Conservation (phyloP, 768 basidiomycete species). For the Macrolepiota albuminosa region DNA sequence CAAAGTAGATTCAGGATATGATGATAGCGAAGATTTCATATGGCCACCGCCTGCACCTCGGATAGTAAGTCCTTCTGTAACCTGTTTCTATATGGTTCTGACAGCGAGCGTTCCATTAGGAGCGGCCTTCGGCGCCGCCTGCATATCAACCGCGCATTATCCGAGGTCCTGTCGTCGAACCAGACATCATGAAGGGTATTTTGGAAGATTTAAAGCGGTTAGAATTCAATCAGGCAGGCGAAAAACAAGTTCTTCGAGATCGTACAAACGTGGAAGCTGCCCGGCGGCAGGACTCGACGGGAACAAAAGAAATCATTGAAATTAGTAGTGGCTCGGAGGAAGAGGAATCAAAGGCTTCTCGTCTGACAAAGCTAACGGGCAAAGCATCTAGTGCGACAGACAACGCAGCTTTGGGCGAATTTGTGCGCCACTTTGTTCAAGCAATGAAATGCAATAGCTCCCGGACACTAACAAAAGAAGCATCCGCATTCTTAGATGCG, state of each 20-base stretch:
- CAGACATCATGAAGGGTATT: constrained; percentile 48
- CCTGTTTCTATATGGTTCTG: too few species aligned
- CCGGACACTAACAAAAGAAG: constrained; percentile 63
- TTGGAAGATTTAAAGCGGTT: constrained; percentile 58
- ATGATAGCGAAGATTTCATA: constrained; percentile 54
- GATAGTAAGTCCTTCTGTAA: constrained; percentile 17
- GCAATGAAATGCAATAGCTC: constrained; percentile 64
- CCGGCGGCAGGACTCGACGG: constrained; percentile 18
- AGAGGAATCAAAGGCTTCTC: constrained; percentile 45
- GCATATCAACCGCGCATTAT: constrained; percentile 31
- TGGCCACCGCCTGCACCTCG: constrained; percentile 61
- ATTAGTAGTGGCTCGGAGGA: constrained; percentile 40
- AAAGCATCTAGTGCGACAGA: constrained; percentile 43
- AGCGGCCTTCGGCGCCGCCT: constrained; percentile 10
- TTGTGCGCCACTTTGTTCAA: constrained; percentile 57
- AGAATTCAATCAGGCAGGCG: constrained; percentile 34
- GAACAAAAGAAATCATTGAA: constrained; percentile 35
- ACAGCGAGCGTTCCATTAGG: constrained; percentile 5
- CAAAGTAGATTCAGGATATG: constrained; percentile 56
- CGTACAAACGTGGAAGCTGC: constrained; percentile 41
- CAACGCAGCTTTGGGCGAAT: constrained; percentile 46
- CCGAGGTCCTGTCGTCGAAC: constrained; percentile 26
- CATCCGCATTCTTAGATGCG: constrained; percentile 63
- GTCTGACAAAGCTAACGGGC: constrained; percentile 43
- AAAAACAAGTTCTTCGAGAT: constrained; percentile 46